Conservation (phyloP, 495 filamentous ascomycete species). For the Aspergillus heteromorphus region DNA sequence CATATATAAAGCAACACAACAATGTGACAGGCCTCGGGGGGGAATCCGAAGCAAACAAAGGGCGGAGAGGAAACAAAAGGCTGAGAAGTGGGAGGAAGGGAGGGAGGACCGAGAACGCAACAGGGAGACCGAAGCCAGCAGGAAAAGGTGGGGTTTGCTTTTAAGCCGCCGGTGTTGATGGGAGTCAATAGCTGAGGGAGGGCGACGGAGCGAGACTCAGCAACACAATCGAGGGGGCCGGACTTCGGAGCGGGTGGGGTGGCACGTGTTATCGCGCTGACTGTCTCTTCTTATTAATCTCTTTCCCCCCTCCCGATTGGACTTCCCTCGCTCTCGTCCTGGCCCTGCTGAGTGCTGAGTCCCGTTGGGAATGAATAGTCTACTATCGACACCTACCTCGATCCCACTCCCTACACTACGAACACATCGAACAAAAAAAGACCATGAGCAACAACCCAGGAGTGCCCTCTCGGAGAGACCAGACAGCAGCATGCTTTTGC, state of each 20-base stretch:
- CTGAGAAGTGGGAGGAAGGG: no score
- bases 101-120: neutral
- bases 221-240: neutral
- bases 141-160: slow-evolving; percentile 2
- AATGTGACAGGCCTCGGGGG: neutral
- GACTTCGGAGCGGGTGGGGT: slow-evolving; percentile 4
- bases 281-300: neutral
- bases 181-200: no score
- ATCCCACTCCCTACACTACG: no score
- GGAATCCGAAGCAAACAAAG: neutral
- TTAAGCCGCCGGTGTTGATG: neutral
- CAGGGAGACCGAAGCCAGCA: slow-evolving; percentile 1
- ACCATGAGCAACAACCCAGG: no score
- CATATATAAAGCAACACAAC: neutral
- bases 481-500: no score
- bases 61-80: neutral
- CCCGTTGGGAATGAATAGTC: no score
- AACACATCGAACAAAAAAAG: no score
- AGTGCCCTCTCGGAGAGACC: no score
- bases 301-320: neutral
- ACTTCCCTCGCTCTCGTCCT: neutral
- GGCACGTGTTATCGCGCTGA: slow-evolving; percentile 5
- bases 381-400: no score
- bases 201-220: neutral
- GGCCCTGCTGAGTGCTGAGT: no score